Base-by-base conservation (phyloP, 2,329 filamentous ascomycete genomes). In the Berkeleyomyces basicola region DNA sequence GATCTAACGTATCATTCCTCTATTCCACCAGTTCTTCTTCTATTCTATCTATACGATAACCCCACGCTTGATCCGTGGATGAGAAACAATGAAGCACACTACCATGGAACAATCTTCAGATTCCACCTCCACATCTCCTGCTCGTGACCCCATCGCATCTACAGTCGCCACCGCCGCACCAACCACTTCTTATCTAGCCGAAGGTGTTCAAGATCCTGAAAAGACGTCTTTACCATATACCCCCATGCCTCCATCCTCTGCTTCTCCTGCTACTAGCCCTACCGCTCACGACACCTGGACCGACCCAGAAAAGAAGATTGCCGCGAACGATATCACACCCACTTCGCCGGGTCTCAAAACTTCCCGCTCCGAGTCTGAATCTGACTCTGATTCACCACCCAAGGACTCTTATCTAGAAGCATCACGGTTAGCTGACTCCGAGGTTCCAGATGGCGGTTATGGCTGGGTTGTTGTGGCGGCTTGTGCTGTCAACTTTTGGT, bases 391-490 rank as follows among this genome's bases (percentile, higher is more conserved):
- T 39, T 53, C 49, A 33, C 36, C 58, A 2, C 40, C 58, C 23
- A 67, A 70, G 3, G 67, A 67, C 37, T 33, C 23, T 11, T 43
- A 42, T 47, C 9, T 79, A 65, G 71, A 75, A 57, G 74, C 74
- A 1, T 79, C 77, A 0, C 72, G 72, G 3, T 66, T 74, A 2
- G 76, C 73, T 4, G 78, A 80, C 68, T 73, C 75, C 0, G 67
- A 73, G 37, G 75, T 74, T 0, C 80, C 79, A 0, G 79, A 82
- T 57, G 79, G 79, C 37, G 79, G 79, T 33, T 80, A 82, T 67
- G 80, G 79, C 65, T 82, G 80, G 79, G 72, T 77, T 11, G 73
- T 84, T 6, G 77, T 84, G 33, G 71, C 70, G 2, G 74, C 73
- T 40, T 81, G 78, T 66, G 75, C 77, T 2, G 68, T 80, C 1